Evolutionary conservation across 495 filamentous ascomycete species (phyloP), one percentile per base, ranked within the genome.

Genomic region (Talaromyces thailandensis): DNA sequence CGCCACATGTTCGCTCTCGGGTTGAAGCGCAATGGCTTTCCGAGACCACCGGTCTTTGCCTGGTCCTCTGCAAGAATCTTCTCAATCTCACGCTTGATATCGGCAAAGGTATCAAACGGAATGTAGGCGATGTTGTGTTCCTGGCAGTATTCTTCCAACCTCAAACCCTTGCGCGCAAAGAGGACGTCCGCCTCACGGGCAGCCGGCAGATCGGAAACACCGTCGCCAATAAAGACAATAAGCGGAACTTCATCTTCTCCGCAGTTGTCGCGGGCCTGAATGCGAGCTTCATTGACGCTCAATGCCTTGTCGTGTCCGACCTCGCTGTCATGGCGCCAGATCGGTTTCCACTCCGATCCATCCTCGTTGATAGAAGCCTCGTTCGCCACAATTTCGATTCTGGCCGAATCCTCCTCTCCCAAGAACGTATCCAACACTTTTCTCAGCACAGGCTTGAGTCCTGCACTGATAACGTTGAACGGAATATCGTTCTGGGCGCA

Each of bases 151-250:
- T 88, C 84, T 69, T 90, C 88, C 2, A 90, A 76, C 1, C 84
- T 72, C n/a, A 91, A 74, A 5, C 88, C 87, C 25, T 80, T 79
- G 1, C 88, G 79, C 4, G 88, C 88, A 65, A 92, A 92, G 31
- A 92, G 81, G 0, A 92, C 86, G 68, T 91, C 89, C 11, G 88
- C 88, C 64, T 92, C 82, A 35, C 85, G 79, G 0, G 88, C 87
- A 16, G 88, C 88, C 0, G 88, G 81, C 7, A 91, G 82, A 66
- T 91, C 88, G 6, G 86, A 89, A 16, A 92, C 86, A 2, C 89
- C 89, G 70, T 91, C 89, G 57, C 89, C 88, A 64, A 91, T 89
- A 70, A 91, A 92, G 45, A 91, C 75, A 62, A 91, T 86, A 1
- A 88, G 77, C 6, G 88, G 89, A 51, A 88, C 82, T 14, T 86